Base-by-base conservation (phyloP, 2,329 filamentous ascomycete species). In the Beauveria pseudobassiana region DNA sequence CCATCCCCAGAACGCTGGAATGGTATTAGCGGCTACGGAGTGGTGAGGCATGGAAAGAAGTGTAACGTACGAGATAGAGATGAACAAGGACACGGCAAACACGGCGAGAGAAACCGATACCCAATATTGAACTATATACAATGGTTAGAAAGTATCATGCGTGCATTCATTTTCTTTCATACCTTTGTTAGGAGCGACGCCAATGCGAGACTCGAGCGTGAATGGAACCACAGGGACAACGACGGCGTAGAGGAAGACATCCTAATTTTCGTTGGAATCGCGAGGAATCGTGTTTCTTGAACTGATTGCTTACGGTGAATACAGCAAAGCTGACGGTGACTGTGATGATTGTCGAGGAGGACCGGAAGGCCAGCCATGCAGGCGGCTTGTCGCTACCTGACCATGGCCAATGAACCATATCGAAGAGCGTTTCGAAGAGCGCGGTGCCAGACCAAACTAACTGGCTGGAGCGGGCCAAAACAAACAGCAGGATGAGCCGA, bases 161-260 rank as follows among this genome's bases (percentile, higher is more conserved):
- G 20, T 30, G 14, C 20, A 14, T 46, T 28, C 12, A 34, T 55
- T 34, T 14, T 12, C 43, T 12, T 34, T 20, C 59, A 48, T 60
- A 68, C 67, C 64, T 62, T 65, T 64, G 16, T 67, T 62, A 52
- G 63, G 43, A 5, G 59, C 46, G 12, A 74, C 64, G 14, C 68
- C 70, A 55, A 69, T 64, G 18, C 69, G 67, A n/a, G 63, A 62
- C 14, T 66, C 52, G 10, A 74, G 66, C 10, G 69, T 68, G 60
- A 72, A 73, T 16, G 72, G 72, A 52, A 74, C 62, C 14, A 74
- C 65, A 2, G 72, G 72, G 10, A 74, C 71, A 53, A 74, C 68
- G 52, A 74, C 72, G 26, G 68, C 70, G 49, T 74, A 74, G 8
- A 73, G 62, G 49, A 74, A 74, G 54, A 74, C 69, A 49, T 74